Base-by-base conservation (phyloP, 1,139 yeast genomes). In the Candida sp. region DNA sequence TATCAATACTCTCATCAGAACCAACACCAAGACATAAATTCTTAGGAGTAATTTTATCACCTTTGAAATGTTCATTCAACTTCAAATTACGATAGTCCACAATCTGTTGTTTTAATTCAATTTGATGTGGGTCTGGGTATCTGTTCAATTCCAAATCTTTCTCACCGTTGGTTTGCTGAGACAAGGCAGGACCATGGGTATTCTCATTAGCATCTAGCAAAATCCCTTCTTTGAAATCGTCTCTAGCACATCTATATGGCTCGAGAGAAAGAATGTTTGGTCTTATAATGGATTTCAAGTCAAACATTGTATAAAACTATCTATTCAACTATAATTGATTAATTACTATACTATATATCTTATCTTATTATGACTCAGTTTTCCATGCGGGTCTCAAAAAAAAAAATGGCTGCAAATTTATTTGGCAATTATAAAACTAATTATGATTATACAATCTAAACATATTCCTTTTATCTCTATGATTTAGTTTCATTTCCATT, bases 241-340 rank as follows among this genome's bases (percentile, higher is more conserved):
- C 99, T 64, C 99, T 73, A 1, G 99, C 99, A 66, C 99, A 93
- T 45, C 97, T 77, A 62, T 93, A 93, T 9, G 99, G 98, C 66
- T 86, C 89, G 43, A 91, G 72, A 2, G 79, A 68, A 49, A 81
- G 73, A 47, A 91, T 88, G 52, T 91, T 93, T 19, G 97, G 96
- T 62, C 99, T 78, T 1, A 88, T 85, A 19, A 88, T 61, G 12
- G 75, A 69, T 41, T 73, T 68, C 40, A 87, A 65, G 52, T 85
- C 76, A 57, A 84, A 81, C 59, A 77, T 71, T 15, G 19, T 15
- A 15, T 15, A 15, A 15, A 15, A 15, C 19, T 15, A 15, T 15
- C 19, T 15, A 15, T 15, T 15, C 19, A 15, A 15, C 19, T 15
- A 15, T 15, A 15, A 15, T 15, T 15, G 19, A 15, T 15, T 15